These are phyloP conservation scores for Glaciozyma antarctica DNA, from an alignment of 768 basidiomycete species.

Conservation along the genomic window DNA sequence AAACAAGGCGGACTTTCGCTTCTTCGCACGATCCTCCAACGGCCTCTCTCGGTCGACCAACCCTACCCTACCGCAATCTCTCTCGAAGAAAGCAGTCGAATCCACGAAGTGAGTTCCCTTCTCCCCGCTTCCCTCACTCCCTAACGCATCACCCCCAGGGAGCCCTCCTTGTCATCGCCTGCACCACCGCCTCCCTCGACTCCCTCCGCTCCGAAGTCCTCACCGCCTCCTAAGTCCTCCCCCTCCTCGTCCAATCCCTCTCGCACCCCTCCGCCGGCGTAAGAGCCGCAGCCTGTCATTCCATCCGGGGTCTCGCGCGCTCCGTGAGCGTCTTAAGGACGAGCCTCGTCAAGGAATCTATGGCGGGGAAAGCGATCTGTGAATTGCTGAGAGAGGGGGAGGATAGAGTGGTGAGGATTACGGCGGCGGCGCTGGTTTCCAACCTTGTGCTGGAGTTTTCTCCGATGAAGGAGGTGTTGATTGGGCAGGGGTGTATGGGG, in stretches of 20 bases:
- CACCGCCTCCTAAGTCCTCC: slow-evolving; percentile 53
- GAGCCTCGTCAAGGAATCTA: slow-evolving; percentile 64
- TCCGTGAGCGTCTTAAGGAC: slow-evolving; percentile 72
- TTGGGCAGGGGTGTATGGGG: slow-evolving; percentile 19
- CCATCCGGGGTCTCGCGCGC: slow-evolving; percentile 66
- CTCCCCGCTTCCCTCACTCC: background rate
- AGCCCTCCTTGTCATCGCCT: slow-evolving; percentile 60
- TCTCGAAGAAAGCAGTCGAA: slow-evolving; percentile 4
- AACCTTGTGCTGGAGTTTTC: slow-evolving; percentile 34
- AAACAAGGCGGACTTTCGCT: slow-evolving; percentile 59
- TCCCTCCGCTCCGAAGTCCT: slow-evolving; percentile 62
- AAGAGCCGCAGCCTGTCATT: slow-evolving; percentile 78
- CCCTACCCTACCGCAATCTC: slow-evolving; percentile 26
- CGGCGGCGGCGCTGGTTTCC: slow-evolving; percentile 22
- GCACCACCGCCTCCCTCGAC: slow-evolving; percentile 62
- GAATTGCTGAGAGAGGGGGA: slow-evolving; percentile 45
- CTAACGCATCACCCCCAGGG: slow-evolving; percentile 45
- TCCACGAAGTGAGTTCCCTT: slow-evolving; percentile 28
- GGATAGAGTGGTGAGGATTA: slow-evolving; percentile 23
- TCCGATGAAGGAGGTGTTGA: slow-evolving; percentile 25
- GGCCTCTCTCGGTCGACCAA: slow-evolving; percentile 33
- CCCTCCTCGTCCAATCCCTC: slow-evolving; percentile 51
- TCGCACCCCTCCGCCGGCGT: slow-evolving; percentile 60
- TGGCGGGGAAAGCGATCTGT: slow-evolving; percentile 63
- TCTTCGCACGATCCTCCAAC: slow-evolving; percentile 42